A percentile compares a stretch with the other conserved stretches of the same genome.
Evolutionary conservation across 176 grass and related monocot species (phyloP).

Genomic region (Urochloa ruziziensis): DNA sequence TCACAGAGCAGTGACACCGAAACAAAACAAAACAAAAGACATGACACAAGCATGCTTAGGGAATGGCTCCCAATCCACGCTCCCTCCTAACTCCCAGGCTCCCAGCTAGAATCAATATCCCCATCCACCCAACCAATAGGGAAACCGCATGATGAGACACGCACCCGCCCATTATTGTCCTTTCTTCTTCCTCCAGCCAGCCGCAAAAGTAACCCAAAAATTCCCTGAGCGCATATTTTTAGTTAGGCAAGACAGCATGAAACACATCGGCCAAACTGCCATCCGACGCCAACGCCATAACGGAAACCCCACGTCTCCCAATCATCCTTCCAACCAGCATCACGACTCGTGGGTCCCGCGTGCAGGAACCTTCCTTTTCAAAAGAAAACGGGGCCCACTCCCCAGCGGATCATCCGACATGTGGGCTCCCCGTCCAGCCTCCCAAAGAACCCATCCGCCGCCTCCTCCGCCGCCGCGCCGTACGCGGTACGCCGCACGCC

Average conservation of each 20-base stretch:
- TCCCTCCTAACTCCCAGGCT: background rate
- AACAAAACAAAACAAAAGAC: background rate
- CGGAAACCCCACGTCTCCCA: background rate
- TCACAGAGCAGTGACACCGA: background rate
- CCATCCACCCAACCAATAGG: background rate
- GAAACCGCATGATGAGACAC: slow-evolving; percentile 3
- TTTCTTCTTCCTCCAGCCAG: background rate
- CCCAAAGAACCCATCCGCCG: background rate
- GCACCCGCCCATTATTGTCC: slow-evolving; percentile 9
- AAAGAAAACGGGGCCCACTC: background rate
- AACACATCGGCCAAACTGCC: slow-evolving; percentile 19
- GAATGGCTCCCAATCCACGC: background rate
- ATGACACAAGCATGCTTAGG: slow-evolving; percentile 15
- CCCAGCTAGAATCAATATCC: background rate
- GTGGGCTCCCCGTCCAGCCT: background rate
- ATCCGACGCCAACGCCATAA: slow-evolving; percentile 14
- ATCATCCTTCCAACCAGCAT: background rate
- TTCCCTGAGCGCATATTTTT: background rate
- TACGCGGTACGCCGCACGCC: background rate
- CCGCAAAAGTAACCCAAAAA: background rate
- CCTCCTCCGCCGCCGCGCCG: background rate
- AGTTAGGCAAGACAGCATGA: background rate
- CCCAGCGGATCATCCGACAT: background rate
- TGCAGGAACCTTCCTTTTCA: background rate
- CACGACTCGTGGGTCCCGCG: background rate